phyloP scores from a whole-genome alignment of 208 protist genomes.

The Leishmania tropica region DNA sequence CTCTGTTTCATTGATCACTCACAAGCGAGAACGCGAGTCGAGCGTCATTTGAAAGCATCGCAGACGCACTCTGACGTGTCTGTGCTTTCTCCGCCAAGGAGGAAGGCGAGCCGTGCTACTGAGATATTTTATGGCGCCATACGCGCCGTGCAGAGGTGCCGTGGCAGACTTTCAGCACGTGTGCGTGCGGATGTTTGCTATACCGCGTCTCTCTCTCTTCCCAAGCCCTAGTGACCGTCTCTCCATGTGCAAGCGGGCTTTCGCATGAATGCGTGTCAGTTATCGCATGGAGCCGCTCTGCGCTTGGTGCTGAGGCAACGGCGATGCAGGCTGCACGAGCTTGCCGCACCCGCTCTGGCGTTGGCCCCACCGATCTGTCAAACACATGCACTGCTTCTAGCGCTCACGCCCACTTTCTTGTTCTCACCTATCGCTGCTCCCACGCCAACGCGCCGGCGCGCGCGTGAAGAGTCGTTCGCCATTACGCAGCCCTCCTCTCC shows the following conservation, averaged over 20 bases:
- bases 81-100: not conserved
- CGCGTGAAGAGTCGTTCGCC: not conserved
- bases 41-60: not conserved
- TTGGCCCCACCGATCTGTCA: not conserved
- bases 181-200: not conserved
- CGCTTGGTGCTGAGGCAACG: not conserved
- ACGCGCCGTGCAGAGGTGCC: not conserved
- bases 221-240: not conserved
- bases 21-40: not conserved
- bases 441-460: not conserved
- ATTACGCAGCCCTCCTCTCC: not conserved
- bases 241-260: too few relatives aligned
- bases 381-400: not conserved
- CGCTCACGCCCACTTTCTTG: not conserved
- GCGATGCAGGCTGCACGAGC: not conserved
- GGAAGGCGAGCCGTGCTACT: not conserved
- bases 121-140: not conserved
- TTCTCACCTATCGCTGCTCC: not conserved
- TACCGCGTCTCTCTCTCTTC: not conserved
- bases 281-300: not conserved
- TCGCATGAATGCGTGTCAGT: not conserved
- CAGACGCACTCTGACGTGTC: not conserved
- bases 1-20: not conserved
- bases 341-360: not conserved
- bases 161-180: not conserved